Conservation (phyloP, 768 basidiomycete species). For the Mycena floridula region DNA sequence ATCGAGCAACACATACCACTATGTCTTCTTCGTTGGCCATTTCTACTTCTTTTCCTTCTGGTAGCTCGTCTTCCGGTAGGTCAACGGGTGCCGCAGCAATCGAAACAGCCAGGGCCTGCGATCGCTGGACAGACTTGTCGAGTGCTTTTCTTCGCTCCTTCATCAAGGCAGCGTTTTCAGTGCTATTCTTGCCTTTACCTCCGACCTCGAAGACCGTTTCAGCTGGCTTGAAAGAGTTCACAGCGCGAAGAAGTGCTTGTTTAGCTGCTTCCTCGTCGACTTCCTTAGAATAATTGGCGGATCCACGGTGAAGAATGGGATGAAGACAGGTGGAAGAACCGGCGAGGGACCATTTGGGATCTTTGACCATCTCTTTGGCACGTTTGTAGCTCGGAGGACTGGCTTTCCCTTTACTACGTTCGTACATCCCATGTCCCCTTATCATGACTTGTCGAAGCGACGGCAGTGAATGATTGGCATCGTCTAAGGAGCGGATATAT, state of each 20-base stretch:
- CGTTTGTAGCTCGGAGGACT: conserved; percentile 79
- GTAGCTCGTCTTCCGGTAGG: conserved; percentile 23
- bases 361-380: conserved; percentile 81
- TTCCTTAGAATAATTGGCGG: conserved; percentile 24
- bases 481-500: conserved; percentile 62
- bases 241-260: conserved; percentile 61
- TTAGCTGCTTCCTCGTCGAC: conserved; percentile 48
- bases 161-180: conserved; percentile 70
- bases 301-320: conserved; percentile 54
- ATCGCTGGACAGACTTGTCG: conserved; percentile 52
- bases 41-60: conserved; percentile 33
- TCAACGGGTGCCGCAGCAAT: conserved; percentile 24
- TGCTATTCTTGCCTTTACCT: conserved; percentile 61
- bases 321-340: conserved; percentile 62
- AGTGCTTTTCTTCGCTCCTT: conserved; percentile 79
- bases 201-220: conserved; percentile 94
- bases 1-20: conserved; percentile 39
- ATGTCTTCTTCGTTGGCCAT: conserved; percentile 81
- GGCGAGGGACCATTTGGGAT: conserved; percentile 63
- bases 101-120: conserved; percentile 26
- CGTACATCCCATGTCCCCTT: conserved; percentile 90
- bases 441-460: conserved; percentile 76
- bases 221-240: conserved; percentile 75
- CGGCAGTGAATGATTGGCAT: conserved; percentile 55
- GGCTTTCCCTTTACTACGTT: conserved; percentile 89